phyloP scores from a whole-genome alignment of 768 basidiomycete species.

The Tricholoma matsutake region DNA sequence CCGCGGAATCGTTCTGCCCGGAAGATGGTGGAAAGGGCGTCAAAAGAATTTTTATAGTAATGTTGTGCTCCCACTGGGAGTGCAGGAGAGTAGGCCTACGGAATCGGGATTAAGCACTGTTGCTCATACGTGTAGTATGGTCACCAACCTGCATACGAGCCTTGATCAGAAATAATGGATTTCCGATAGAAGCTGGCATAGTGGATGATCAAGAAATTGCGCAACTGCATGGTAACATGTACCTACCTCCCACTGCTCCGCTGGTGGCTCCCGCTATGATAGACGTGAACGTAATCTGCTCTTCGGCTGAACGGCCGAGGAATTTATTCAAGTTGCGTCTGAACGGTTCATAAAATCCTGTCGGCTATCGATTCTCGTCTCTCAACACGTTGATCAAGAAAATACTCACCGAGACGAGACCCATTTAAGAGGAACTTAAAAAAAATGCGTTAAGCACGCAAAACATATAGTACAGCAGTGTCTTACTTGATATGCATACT shows the following conservation, averaged over 20 bases:
- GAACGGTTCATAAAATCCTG: constrained; percentile 96
- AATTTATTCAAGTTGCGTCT: constrained; percentile 65
- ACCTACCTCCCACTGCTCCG: constrained; percentile 84
- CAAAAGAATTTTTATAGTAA: constrained; percentile 78
- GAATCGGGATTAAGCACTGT: not conserved
- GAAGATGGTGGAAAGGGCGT: constrained; percentile 81
- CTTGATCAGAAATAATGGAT: constrained; percentile 93
- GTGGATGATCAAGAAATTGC: constrained; percentile 1
- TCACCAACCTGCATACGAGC: constrained; percentile 87
- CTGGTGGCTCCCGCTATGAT: constrained; percentile 84
- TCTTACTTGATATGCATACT: constrained; percentile 92
- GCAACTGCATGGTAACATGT: not conserved
- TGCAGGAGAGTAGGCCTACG: constrained; percentile 84
- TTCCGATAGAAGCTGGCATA: constrained; percentile 66
- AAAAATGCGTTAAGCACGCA: constrained; percentile 7
- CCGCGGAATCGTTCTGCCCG: constrained; percentile 75
- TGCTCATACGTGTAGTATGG: not conserved
- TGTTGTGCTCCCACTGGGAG: constrained; percentile 95
- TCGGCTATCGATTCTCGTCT: not conserved
- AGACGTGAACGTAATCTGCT: constrained; percentile 74
- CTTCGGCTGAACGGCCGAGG: constrained; percentile 59
- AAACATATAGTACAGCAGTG: constrained; percentile 3
- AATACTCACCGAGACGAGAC: constrained; percentile 69
- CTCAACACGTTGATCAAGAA: not conserved
- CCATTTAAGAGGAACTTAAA: constrained; percentile 86